phyloP scores from a whole-genome alignment of 208 protist species.

The Novymonas esmeraldas region DNA sequence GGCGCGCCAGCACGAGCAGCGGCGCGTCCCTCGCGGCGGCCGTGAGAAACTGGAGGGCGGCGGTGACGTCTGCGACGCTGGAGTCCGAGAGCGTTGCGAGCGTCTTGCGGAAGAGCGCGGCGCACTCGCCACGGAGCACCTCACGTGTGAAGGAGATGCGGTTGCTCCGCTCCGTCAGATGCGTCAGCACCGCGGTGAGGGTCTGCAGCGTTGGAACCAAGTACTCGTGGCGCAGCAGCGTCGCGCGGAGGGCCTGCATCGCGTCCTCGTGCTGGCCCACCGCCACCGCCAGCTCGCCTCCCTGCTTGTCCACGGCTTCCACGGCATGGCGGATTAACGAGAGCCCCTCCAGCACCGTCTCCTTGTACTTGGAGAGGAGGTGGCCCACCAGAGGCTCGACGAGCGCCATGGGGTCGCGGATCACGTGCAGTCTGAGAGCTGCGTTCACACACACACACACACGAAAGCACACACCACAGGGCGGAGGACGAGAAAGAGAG shows the following conservation, averaged over 20 bases:
- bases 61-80: constrained; percentile 41
- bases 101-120: constrained; percentile 49
- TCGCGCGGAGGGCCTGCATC: constrained; percentile 58
- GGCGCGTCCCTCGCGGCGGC: constrained; percentile 58
- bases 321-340: constrained; percentile 56
- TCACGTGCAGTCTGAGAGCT: neutral
- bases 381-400: constrained; percentile 84
- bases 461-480: too few species aligned
- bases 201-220: constrained; percentile 45
- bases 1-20: constrained; percentile 70
- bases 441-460: too few species aligned
- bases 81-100: constrained; percentile 59
- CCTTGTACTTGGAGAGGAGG: constrained; percentile 82
- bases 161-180: constrained; percentile 24
- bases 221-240: constrained; percentile 40
- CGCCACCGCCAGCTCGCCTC: constrained; percentile 47
- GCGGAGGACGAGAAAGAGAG: too few species aligned
- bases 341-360: constrained; percentile 81
- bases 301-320: constrained; percentile 30
- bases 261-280: constrained; percentile 70
- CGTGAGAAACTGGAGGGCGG: constrained; percentile 68
- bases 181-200: constrained; percentile 42
- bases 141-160: constrained; percentile 56
- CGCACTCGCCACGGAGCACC: constrained; percentile 64
- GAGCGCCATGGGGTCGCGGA: constrained; percentile 52